Evolutionary conservation across 345 rosid species (phyloP).

Genomic region (Gossypium stocksii): DNA sequence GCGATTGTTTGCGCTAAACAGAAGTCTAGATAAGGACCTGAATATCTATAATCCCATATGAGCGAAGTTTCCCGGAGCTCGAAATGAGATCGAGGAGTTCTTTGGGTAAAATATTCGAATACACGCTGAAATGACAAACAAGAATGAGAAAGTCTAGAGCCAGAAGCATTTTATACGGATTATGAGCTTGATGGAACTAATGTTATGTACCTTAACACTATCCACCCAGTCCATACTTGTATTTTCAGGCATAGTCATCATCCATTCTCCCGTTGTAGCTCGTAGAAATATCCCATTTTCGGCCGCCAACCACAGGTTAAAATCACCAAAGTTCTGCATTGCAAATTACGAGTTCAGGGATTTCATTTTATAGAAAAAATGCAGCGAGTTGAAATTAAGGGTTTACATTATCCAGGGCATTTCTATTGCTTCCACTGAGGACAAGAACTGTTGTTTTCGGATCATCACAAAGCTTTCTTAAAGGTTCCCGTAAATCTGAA

Average conservation of each 20-base stretch:
- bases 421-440: slow-evolving; percentile 58
- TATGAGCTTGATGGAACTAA: too few relatives aligned
- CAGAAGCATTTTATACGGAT: too few relatives aligned
- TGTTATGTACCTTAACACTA: slow-evolving; percentile 39
- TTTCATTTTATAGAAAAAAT: not conserved
- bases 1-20: too few relatives aligned
- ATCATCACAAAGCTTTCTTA: slow-evolving; percentile 43
- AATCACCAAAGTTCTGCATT: slow-evolving; percentile 49
- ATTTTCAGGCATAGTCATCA: slow-evolving; percentile 63
- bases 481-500: slow-evolving; percentile 36
- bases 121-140: slow-evolving; percentile 41
- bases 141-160: too few relatives aligned
- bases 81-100: slow-evolving; percentile 57
- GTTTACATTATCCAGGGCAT: slow-evolving; percentile 42
- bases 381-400: not conserved
- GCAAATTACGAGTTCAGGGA: not conserved
- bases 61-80: slow-evolving; percentile 56
- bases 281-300: slow-evolving; percentile 64
- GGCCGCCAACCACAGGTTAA: slow-evolving; percentile 57
- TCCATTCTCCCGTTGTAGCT: slow-evolving; percentile 42
- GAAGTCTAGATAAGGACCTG: slow-evolving; percentile 29
- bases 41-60: slow-evolving; percentile 55
- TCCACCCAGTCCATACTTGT: slow-evolving; percentile 60
- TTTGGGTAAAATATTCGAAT: slow-evolving; percentile 52
- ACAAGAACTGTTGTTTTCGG: slow-evolving; percentile 42